A percentile compares a stretch with the other conserved stretches of the same genome.
These are phyloP conservation scores for Colletotrichum melonis DNA, from an alignment of 2,329 filamentous ascomycete species.

Conservation along the genomic window DNA sequence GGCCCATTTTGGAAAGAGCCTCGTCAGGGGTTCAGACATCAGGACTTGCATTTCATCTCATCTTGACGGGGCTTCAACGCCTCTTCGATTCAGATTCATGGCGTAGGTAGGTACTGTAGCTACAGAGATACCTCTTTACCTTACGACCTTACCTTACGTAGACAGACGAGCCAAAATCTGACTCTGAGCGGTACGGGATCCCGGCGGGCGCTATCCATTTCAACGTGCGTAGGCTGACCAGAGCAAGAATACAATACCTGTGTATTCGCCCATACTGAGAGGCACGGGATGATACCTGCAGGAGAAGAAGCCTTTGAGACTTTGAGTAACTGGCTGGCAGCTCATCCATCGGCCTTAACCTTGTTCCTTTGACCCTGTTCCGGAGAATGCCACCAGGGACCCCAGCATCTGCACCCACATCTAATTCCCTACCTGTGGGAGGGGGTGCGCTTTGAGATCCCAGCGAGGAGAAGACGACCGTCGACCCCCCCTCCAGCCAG, in stretches of 20 bases:
- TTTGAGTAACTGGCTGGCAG: not conserved
- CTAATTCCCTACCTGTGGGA: not conserved
- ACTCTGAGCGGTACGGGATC: constrained; percentile 22
- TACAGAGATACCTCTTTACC: not conserved
- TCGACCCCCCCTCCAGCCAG: no score
- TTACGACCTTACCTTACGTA: no score
- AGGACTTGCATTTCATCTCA: constrained; percentile 12
- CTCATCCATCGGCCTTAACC: not conserved
- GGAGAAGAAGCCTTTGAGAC: not conserved
- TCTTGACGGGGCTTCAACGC: constrained; percentile 13
- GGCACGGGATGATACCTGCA: not conserved
- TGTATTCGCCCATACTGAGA: not conserved
- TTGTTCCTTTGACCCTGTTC: not conserved
- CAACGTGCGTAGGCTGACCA: no score
- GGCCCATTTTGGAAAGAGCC: not conserved
- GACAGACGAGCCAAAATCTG: constrained; percentile 22
- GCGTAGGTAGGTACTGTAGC: not conserved
- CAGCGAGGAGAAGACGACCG: not conserved
- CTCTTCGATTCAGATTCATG: constrained; percentile 18
- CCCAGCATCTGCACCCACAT: not conserved
- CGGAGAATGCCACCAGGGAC: not conserved
- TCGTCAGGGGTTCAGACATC: constrained; percentile 13
- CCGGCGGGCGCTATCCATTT: constrained; percentile 9
- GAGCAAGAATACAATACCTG: no score
- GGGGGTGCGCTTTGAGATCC: constrained; percentile 9